Base-by-base conservation (phyloP, 495 filamentous ascomycete genomes). In the Poronia punctata region DNA sequence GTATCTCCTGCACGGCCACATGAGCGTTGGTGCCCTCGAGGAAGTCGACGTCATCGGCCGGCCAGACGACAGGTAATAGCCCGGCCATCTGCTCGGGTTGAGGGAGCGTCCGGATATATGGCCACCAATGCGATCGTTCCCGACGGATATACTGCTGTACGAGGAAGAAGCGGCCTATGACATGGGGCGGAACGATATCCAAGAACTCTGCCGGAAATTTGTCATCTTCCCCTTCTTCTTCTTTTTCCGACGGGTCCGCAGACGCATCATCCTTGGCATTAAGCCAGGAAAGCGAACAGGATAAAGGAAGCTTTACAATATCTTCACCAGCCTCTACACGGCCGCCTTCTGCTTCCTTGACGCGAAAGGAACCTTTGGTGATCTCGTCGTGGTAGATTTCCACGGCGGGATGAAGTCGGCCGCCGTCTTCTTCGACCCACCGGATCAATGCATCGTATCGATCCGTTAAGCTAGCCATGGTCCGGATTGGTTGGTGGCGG, bases 51-150 rank as follows among this genome's bases (percentile, higher is more conserved):
- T 75, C 70, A 0, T 64, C 65, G 5, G 59, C 56, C 1, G 71
- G 61, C 62, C 62, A 70, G 44, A 72, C 61, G 1, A 64, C 54
- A 2, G 70, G 65, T 23, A 71, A 57, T 8, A 52, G 44, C 18
- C 48, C 46, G 15, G 43, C 43, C 23, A 66, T 25, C 3, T 65
- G 62, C 22, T 67, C 63, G 1, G 72, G 71, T 31, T 66, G 63
- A n/a, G 72, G 71, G 0, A 77, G 56, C 3, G 66, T 62, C 7
- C 58, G 52, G 37, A 75, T 73, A 43, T 77, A 77, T 9, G 64
- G 59, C 50, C 51, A 64, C 73, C 73, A 77, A 33, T 60, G 61
- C 0, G 71, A 75, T n/a, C 61, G 35, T 20, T 60, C 43, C 5
- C 60, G 59, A 31, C 64, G 55, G 17, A 77, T 62, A 47, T 66